A percentile compares a stretch with the other conserved stretches of the same genome.
phyloP scores from a whole-genome alignment of 176 grass and related monocot genomes.

The Oryza australiensis region DNA sequence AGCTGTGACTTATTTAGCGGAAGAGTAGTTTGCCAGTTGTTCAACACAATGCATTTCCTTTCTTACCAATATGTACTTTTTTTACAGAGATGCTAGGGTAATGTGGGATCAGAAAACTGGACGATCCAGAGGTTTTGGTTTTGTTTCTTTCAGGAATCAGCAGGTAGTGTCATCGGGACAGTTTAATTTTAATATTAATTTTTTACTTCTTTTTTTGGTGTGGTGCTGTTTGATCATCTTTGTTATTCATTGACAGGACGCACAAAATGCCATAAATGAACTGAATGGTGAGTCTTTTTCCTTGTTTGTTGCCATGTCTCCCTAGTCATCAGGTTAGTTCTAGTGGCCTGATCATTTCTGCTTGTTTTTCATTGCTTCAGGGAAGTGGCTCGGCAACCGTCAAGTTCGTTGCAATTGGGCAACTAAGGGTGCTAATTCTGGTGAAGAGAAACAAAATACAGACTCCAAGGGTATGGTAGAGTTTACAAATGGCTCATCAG shows the following conservation, averaged over 20 bases:
- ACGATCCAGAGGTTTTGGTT: constrained; percentile 94
- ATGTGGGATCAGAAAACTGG: constrained; percentile 99
- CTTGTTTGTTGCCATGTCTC: constrained; percentile 8
- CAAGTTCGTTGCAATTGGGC: constrained; percentile 99
- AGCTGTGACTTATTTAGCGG: neutral
- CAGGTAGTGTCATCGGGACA: constrained; percentile 57
- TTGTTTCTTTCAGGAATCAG: constrained; percentile 96
- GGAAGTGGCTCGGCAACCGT: constrained; percentile 85
- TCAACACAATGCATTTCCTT: constrained; percentile 15
- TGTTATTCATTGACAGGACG: constrained; percentile 68
- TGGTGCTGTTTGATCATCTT: constrained; percentile 22
- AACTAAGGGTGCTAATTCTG: constrained; percentile 79
- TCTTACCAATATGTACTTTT: constrained; percentile 26
- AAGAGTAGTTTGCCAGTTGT: constrained; percentile 4
- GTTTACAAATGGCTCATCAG: constrained; percentile 65
- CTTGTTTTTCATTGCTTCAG: constrained; percentile 44
- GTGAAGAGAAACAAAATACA: constrained; percentile 80
- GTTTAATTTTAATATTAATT: neutral
- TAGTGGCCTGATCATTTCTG: neutral
- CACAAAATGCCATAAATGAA: constrained; percentile 94
- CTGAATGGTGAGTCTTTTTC: constrained; percentile 57
- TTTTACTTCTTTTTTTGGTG: neutral
- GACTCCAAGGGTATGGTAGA: constrained; percentile 77
- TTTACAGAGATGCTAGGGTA: constrained; percentile 91
- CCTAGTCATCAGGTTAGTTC: constrained; percentile 10